Evolutionary conservation across 768 basidiomycete genomes (phyloP).

Genomic region (Tulasnella sp.): DNA sequence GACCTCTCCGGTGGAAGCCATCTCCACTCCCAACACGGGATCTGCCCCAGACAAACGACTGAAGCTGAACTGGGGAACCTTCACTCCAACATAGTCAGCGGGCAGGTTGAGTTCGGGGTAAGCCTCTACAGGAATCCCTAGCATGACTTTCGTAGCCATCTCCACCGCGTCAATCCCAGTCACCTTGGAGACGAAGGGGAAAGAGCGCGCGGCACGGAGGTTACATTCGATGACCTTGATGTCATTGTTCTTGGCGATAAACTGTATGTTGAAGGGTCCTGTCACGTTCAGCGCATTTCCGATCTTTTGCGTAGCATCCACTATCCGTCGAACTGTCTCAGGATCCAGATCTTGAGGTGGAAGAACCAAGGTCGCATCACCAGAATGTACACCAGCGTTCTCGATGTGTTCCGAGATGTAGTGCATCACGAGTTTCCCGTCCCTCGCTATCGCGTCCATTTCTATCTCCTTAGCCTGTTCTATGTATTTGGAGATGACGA

Average conservation of each 20-base stretch:
- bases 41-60: slow-evolving; percentile 93
- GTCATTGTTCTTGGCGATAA: slow-evolving; percentile 99
- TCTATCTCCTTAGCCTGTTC: slow-evolving; percentile 99
- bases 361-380: slow-evolving; percentile 95
- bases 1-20: slow-evolving; percentile 99
- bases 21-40: slow-evolving; percentile 95
- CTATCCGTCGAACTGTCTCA: slow-evolving; percentile 89
- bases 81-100: slow-evolving; percentile 91
- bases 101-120: slow-evolving; percentile 87
- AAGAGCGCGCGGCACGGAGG: slow-evolving; percentile 90
- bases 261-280: slow-evolving; percentile 98
- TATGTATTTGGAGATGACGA: slow-evolving; percentile 98
- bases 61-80: slow-evolving; percentile 99
- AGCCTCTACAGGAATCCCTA: slow-evolving; percentile 75
- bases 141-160: slow-evolving; percentile 98
- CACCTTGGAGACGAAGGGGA: slow-evolving; percentile 98
- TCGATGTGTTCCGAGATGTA: slow-evolving; percentile 99
- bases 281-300: slow-evolving; percentile 96
- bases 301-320: slow-evolving; percentile 94
- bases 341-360: slow-evolving; percentile 98
- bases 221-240: slow-evolving; percentile 99
- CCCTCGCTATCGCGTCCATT: slow-evolving; percentile 97
- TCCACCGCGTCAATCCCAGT: slow-evolving; percentile 97
- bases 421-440: slow-evolving; percentile 98
- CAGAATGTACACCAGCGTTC: slow-evolving; percentile 97